These are phyloP conservation scores for Suillus placidus DNA, from an alignment of 768 basidiomycete species.

Conservation along the genomic window DNA sequence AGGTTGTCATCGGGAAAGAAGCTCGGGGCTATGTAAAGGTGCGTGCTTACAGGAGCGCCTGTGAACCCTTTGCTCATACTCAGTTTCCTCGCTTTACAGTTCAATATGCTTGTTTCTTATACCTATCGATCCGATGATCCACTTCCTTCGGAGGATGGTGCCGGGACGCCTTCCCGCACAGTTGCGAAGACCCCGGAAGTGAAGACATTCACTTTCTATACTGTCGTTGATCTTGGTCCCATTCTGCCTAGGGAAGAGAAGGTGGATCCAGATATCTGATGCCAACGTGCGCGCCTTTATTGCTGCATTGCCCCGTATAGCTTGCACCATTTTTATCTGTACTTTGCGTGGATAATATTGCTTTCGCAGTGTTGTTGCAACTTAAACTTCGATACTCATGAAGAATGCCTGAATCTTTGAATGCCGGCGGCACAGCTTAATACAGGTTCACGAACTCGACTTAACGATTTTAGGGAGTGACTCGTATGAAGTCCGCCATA, in stretches of 20 bases:
- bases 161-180: constrained; percentile 45
- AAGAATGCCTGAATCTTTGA: not conserved
- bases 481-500: not conserved
- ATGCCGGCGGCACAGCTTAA: not conserved
- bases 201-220: constrained; percentile 91
- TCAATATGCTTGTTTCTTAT: constrained; percentile 92
- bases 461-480: not conserved
- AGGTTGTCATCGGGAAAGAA: constrained; percentile 83
- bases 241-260: constrained; percentile 65
- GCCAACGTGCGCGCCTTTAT: not conserved
- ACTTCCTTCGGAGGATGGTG: constrained; percentile 63
- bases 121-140: constrained; percentile 93
- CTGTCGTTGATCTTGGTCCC: constrained; percentile 75
- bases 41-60: constrained; percentile 25
- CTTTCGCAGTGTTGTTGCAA: not conserved
- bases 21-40: constrained; percentile 81
- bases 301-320: not conserved
- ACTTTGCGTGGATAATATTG: not conserved
- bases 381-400: too few relatives aligned
- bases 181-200: constrained; percentile 64
- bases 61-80: not conserved
- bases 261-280: constrained; percentile 24
- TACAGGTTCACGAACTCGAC: not conserved
- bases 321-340: not conserved
- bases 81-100: constrained; percentile 49